These are phyloP conservation scores for Mycena rosella DNA, from an alignment of 768 basidiomycete genomes.

Conservation along the genomic window DNA sequence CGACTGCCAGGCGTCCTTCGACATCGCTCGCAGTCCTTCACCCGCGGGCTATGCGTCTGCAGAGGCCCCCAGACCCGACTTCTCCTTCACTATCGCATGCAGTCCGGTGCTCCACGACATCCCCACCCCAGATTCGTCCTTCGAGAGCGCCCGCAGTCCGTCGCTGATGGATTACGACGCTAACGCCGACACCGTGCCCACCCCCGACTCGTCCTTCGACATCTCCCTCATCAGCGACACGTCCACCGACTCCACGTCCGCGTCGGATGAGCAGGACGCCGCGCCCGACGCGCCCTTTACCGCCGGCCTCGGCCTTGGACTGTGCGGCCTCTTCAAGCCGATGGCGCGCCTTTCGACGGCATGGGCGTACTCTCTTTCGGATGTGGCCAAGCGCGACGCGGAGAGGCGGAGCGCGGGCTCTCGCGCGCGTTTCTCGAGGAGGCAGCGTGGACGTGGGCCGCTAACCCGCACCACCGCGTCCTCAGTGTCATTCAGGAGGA, in stretches of 20 bases:
- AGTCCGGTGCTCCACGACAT: neutral
- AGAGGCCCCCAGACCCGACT: too few species aligned
- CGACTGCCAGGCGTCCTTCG: too few species aligned
- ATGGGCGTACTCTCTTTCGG: constrained; percentile 33
- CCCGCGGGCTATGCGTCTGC: too few species aligned
- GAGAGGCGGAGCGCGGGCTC: neutral
- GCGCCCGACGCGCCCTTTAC: constrained; percentile 13
- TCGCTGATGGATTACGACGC: too few species aligned
- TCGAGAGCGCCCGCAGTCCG: neutral
- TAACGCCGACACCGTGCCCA: too few species aligned
- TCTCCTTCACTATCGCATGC: too few species aligned
- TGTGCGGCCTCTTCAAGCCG: constrained; percentile 30
- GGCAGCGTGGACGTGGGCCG: constrained; percentile 28
- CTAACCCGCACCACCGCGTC: constrained; percentile 29
- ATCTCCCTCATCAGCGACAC: constrained; percentile 36
- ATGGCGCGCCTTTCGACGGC: constrained; percentile 34
- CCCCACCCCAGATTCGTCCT: neutral
- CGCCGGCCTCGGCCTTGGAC: constrained; percentile 17
- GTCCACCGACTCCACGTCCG: constrained; percentile 8
- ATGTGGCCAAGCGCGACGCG: neutral
- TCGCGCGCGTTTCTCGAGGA: constrained; percentile 35
- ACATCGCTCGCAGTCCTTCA: too few species aligned
- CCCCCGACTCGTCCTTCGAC: constrained; percentile 28
- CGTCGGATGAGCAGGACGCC: neutral
- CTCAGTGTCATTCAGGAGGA: constrained; percentile 20